These are phyloP conservation scores for Colletotrichum scovillei DNA, from an alignment of 2,329 filamentous ascomycete species.

Conservation along the genomic window DNA sequence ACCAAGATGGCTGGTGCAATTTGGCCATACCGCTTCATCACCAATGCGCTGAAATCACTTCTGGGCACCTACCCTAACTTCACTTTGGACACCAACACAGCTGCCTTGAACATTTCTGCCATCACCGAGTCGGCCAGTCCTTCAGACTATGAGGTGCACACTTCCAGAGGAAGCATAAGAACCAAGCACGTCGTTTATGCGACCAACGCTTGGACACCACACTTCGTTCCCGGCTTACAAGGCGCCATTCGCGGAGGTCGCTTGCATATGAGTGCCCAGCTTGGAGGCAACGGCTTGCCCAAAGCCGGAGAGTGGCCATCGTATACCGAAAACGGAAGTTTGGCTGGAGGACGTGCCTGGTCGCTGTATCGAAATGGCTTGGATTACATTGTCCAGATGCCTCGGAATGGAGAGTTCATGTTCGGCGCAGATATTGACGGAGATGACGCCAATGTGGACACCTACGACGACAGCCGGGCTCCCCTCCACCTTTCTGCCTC, in stretches of 20 bases:
- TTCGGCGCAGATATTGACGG: too few relatives aligned
- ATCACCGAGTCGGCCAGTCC: neutral
- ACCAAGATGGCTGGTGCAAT: neutral
- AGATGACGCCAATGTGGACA: too few relatives aligned
- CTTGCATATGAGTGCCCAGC: neutral
- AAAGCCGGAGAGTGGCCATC: neutral
- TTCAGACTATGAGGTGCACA: neutral
- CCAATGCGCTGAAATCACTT: neutral
- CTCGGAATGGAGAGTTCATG: too few relatives aligned
- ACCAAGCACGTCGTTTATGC: neutral
- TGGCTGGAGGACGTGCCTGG: too few relatives aligned
- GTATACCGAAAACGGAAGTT: neutral
- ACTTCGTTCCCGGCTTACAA: neutral
- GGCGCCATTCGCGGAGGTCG: neutral
- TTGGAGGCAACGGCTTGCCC: neutral
- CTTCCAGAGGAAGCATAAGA: neutral
- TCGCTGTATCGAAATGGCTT: too few relatives aligned
- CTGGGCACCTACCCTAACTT: neutral
- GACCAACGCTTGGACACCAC: neutral
- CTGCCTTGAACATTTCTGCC: neutral
- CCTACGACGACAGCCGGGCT: too few relatives aligned
- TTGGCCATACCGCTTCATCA: conserved; percentile 4
- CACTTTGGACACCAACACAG: neutral
- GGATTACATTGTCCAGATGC: too few relatives aligned
- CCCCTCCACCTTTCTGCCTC: neutral